Conservation (phyloP, 2,329 filamentous ascomycete genomes). For the Pseudodiploospora longispora region DNA sequence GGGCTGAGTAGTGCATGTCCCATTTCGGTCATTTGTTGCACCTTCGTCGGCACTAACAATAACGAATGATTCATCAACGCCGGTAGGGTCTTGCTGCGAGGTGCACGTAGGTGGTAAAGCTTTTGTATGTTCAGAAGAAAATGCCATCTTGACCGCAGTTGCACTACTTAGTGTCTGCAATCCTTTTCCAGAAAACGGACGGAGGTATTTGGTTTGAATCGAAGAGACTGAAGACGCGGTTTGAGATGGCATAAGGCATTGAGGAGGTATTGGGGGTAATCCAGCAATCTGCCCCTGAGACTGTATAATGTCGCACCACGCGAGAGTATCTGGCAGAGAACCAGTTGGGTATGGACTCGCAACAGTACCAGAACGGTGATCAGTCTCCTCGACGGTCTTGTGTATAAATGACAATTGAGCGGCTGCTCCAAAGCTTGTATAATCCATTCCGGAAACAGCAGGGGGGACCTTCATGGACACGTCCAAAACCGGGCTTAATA, state of each 20-base stretch:
- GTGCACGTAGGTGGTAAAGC: constrained; percentile 17
- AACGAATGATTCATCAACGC: constrained; percentile 17
- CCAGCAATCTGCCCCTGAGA: constrained; percentile 27
- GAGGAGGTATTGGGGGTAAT: constrained; percentile 40
- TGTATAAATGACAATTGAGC: constrained; percentile 27
- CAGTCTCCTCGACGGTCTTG: constrained; percentile 19
- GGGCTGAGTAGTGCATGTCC: constrained; percentile 19
- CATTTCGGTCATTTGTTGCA: constrained; percentile 8
- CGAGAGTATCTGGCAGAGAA: constrained; percentile 48
- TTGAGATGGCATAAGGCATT: constrained; percentile 44
- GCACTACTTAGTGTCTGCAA: constrained; percentile 42
- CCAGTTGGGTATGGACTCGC: constrained; percentile 24
- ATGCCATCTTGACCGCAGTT: constrained; percentile 17
- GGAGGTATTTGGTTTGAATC: constrained; percentile 40
- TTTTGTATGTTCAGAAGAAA: constrained; percentile 15
- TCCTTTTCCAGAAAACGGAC: constrained; percentile 49
- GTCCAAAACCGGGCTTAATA: constrained; percentile 46
- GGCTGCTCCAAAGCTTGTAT: constrained; percentile 27
- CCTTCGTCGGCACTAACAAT: constrained; percentile 12
- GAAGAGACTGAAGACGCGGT: constrained; percentile 45
- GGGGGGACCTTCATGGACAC: constrained; percentile 33
- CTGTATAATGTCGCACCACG: constrained; percentile 38
- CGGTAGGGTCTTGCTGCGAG: constrained; percentile 10
- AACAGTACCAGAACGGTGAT: constrained; percentile 13
- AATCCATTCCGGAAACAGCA: constrained; percentile 31